Conservation (phyloP, 2,329 filamentous ascomycete genomes). For the Scedosporium aurantiacum region DNA sequence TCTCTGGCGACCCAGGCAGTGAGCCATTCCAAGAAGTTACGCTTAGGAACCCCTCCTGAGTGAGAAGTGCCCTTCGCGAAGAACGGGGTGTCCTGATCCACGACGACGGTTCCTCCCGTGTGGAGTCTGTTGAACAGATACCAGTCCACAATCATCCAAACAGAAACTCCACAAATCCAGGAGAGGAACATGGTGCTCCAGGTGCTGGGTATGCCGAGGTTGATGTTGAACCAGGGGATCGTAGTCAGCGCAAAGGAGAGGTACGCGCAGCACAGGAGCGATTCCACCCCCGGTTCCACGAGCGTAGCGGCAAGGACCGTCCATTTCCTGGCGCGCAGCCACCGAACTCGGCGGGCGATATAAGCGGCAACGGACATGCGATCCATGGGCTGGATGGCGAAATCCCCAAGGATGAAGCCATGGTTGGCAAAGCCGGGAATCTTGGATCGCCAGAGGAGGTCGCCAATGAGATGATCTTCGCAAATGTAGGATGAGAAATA, state of each 20-base stretch:
- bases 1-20: slow-evolving; percentile 79
- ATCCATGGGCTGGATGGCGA: slow-evolving; percentile 82
- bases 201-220: slow-evolving; percentile 45
- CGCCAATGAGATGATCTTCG: slow-evolving; percentile 92
- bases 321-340: slow-evolving; percentile 89
- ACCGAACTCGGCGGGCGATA: slow-evolving; percentile 69
- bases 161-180: slow-evolving; percentile 53
- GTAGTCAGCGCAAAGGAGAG: slow-evolving; percentile 70
- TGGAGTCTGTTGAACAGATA: slow-evolving; percentile 64
- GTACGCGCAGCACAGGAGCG: slow-evolving; percentile 71
- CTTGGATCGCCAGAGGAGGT: slow-evolving; percentile 70
- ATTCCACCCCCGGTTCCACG: slow-evolving; percentile 87
- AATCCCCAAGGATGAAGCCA: slow-evolving; percentile 70
- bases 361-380: slow-evolving; percentile 71
- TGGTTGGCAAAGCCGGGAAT: slow-evolving; percentile 64
- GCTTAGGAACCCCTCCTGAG: slow-evolving; percentile 28
- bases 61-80: slow-evolving; percentile 49
- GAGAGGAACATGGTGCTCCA: slow-evolving; percentile 55
- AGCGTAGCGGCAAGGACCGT: slow-evolving; percentile 82
- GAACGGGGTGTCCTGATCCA: slow-evolving; percentile 60
- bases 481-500: slow-evolving; percentile 95
- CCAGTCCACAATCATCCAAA: slow-evolving; percentile 71
- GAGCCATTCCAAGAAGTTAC: slow-evolving; percentile 61
- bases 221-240: slow-evolving; percentile 48
- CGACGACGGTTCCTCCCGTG: slow-evolving; percentile 56